Evolutionary conservation across 176 grass and related monocot genomes (phyloP), one percentile per base, ranked within the genome.

Genomic region (Secale cereale): DNA sequence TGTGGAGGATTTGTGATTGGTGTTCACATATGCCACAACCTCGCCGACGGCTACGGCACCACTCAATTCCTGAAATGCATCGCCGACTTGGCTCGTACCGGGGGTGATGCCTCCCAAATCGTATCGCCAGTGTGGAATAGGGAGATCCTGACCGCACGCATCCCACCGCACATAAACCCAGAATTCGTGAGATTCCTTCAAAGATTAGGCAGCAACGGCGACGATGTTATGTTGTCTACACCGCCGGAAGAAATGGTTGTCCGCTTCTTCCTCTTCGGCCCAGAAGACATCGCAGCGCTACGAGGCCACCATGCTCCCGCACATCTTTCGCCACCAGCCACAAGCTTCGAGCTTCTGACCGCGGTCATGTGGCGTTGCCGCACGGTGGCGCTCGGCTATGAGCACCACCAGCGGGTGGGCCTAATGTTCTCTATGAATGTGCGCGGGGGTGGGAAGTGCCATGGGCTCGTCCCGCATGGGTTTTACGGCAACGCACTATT

Each of bases 1-100:
- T 85, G 89, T 57, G 76, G 89, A 13, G 89, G 89, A 19, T 91
- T 91, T 69, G 54, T 85, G 30, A 56, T 81, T 0, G 89, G 76
- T 14, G 35, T 85, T 46, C 89, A 85, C 39, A 76, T 81, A 19
- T 88, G 81, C 28, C 89, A 88, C 14, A 81, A 5, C 68, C 76
- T 91, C n/a, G 81, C 81, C 0, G 89, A 91, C 26, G 85, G 57
- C 19, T 72, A 83, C 6, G 89, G 89, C 9, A 41, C 70, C 57
- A 46, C 23, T 27, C 89, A 91, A 2, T 85, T 91, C 85, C 9
- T 91, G 0, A 84, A 31, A 23, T 63, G 76, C 3, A 10, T 91
- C 1, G 80, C 65, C 11, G 76, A 91, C 46, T 26, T 91, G n/a
- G 30, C 81, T 10, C 45, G 89, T 8, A 45, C 12, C 0, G 13